A percentile compares a stretch with the other conserved stretches of the same genome.
These are phyloP conservation scores for Rhizopus arrhizus DNA, from an alignment of 371 early-diverging fungal species.

Conservation along the genomic window DNA sequence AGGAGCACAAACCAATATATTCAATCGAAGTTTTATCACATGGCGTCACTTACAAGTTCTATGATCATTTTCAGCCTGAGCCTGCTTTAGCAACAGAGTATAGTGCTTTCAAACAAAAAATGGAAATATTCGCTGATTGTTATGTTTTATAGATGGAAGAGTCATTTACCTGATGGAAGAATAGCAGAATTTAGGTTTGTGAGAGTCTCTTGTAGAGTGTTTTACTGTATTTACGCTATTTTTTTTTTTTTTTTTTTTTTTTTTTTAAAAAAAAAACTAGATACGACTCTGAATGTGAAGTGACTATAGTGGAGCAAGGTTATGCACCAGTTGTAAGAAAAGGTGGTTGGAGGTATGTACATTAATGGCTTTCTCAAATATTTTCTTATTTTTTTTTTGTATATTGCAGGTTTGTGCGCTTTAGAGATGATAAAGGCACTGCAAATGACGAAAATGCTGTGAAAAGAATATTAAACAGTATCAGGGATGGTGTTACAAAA, in stretches of 20 bases:
- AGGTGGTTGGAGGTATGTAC: slow-evolving; percentile 62
- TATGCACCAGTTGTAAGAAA: slow-evolving; percentile 59
- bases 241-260: neutral
- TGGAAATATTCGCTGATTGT: neutral
- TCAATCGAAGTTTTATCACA: slow-evolving; percentile 59
- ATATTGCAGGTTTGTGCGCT: slow-evolving; percentile 58
- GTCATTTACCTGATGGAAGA: slow-evolving; percentile 64
- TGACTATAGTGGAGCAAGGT: slow-evolving; percentile 63
- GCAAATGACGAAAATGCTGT: slow-evolving; percentile 68
- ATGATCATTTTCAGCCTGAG: slow-evolving; percentile 71
- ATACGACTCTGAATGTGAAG: slow-evolving; percentile 61
- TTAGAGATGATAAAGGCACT: slow-evolving; percentile 70
- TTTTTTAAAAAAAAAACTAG: slow-evolving; percentile 11
- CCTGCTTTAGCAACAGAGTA: slow-evolving; percentile 56
- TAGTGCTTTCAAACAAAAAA: neutral
- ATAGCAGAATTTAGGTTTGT: slow-evolving; percentile 61
- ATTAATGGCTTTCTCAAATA: neutral
- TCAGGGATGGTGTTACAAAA: slow-evolving; percentile 59
- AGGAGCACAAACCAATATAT: slow-evolving; percentile 70
- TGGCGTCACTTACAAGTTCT: slow-evolving; percentile 57
- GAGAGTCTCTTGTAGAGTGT: neutral
- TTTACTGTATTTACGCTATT: neutral
- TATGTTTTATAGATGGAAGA: slow-evolving; percentile 61
- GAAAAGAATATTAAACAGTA: slow-evolving; percentile 53
- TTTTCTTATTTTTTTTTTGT: neutral